These are phyloP conservation scores for Oryza australiensis DNA, from an alignment of 176 grass and related monocot genomes.

Conservation along the genomic window DNA sequence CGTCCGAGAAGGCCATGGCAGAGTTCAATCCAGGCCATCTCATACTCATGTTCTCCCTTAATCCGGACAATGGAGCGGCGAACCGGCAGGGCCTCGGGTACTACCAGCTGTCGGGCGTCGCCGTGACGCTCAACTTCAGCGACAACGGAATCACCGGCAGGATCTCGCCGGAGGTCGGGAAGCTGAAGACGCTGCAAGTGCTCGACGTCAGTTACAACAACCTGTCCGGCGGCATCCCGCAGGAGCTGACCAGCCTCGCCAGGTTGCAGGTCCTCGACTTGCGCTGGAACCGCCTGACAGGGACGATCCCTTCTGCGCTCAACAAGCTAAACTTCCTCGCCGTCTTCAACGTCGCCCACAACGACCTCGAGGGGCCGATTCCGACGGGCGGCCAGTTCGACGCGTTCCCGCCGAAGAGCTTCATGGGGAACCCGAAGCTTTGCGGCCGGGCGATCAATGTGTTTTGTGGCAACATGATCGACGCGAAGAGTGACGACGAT, in stretches of 20 bases:
- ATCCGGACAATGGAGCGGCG: not conserved
- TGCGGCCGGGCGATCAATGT: constrained; percentile 34
- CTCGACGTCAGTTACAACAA: constrained; percentile 42
- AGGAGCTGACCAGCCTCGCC: constrained; percentile 29
- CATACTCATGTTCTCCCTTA: constrained; percentile 31
- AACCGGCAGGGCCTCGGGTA: constrained; percentile 30
- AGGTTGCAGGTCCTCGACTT: constrained; percentile 36
- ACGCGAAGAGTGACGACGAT: not conserved
- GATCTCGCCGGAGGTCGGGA: constrained; percentile 25
- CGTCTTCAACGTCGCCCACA: constrained; percentile 40
- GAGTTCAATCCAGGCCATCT: constrained; percentile 21
- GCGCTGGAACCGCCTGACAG: constrained; percentile 36
- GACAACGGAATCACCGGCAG: constrained; percentile 28
- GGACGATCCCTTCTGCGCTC: constrained; percentile 32
- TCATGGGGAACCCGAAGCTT: constrained; percentile 39
- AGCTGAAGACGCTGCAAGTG: constrained; percentile 45
- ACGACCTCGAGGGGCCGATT: constrained; percentile 53
- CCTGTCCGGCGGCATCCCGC: constrained; percentile 37
- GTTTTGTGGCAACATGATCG: not conserved
- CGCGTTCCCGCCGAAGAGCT: constrained; percentile 37
- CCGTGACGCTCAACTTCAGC: constrained; percentile 38
- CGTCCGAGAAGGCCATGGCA: constrained; percentile 36
- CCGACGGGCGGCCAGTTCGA: constrained; percentile 50
- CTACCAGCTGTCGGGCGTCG: constrained; percentile 43
- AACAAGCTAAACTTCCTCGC: constrained; percentile 40